phyloP scores from a whole-genome alignment of 805 yeast species.

The Saturnispora mendoncae region DNA sequence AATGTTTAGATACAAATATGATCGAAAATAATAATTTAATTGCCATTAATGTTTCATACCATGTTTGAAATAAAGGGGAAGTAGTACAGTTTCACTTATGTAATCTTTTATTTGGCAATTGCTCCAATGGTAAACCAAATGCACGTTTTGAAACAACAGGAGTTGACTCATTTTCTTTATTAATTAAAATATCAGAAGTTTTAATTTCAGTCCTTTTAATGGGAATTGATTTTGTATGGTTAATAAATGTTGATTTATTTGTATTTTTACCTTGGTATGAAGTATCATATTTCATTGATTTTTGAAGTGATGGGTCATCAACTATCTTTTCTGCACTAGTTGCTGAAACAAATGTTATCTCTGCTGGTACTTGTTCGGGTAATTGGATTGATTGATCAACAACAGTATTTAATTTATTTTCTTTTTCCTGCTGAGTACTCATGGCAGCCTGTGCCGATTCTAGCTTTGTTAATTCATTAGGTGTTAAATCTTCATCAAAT shows the following conservation, averaged over 20 bases:
- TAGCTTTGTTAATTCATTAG: constrained; percentile 1
- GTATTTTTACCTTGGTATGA: constrained; percentile 48
- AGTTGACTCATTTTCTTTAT: not conserved
- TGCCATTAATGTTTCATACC: no score
- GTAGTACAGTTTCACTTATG: constrained; percentile 16
- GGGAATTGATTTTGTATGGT: constrained; percentile 61
- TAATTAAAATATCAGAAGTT: not conserved
- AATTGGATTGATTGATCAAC: constrained; percentile 12
- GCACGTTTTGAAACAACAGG: constrained; percentile 12
- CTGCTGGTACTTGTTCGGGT: constrained; percentile 16
- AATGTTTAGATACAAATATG: no score
- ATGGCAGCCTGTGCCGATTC: not conserved
- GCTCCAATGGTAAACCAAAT: constrained; percentile 21
- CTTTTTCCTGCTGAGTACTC: constrained; percentile 7
- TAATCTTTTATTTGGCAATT: constrained; percentile 18
- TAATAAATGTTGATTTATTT: constrained; percentile 42
- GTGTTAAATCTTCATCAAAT: constrained; percentile 22
- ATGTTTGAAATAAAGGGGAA: no score
- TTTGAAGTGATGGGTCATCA: constrained; percentile 32
- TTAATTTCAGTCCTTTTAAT: constrained; percentile 34
- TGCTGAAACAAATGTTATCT: constrained; percentile 48
- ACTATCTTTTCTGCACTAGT: constrained; percentile 52
- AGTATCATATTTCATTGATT: constrained; percentile 42
- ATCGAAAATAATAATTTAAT: no score
- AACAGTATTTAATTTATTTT: not conserved